Evolutionary conservation across 805 yeast genomes (phyloP).

Genomic region (Candida boleticola): DNA sequence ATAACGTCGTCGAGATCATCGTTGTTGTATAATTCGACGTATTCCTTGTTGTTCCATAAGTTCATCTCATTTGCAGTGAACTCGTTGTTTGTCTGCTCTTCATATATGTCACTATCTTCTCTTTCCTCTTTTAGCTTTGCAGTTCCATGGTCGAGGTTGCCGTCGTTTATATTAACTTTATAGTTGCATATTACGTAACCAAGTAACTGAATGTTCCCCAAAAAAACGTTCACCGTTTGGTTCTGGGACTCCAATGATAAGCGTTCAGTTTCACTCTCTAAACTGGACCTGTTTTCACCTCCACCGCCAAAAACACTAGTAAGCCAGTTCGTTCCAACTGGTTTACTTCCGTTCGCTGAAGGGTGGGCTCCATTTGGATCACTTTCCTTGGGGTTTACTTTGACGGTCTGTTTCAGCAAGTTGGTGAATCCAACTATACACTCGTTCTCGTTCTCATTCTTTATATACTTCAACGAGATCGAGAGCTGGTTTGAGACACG

Average conservation of each 20-base stretch:
- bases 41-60: constrained; percentile 40
- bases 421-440: constrained; percentile 23
- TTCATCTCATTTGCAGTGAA: constrained; percentile 9
- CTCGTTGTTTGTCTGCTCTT: constrained; percentile 2
- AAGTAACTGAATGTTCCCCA: constrained; percentile 39
- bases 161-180: constrained; percentile 21
- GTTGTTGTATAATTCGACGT: constrained; percentile 23
- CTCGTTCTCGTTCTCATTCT: constrained; percentile 11
- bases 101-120: neutral
- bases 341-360: constrained; percentile 1
- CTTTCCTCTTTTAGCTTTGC: constrained; percentile 4
- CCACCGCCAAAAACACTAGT: constrained; percentile 12
- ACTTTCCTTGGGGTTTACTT: constrained; percentile 10
- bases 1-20: constrained; percentile 12
- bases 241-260: neutral
- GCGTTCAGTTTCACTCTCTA: constrained; percentile 5
- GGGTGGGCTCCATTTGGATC: neutral
- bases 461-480: constrained; percentile 17
- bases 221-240: constrained; percentile 16
- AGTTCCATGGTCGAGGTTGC: constrained; percentile 7
- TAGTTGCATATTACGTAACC: constrained; percentile 41
- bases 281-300: neutral
- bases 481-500: constrained; percentile 19
- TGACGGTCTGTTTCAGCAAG: constrained; percentile 12
- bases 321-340: constrained; percentile 12